phyloP scores from a whole-genome alignment of 2,329 filamentous ascomycete genomes.

The Incumbomyces lentus region DNA sequence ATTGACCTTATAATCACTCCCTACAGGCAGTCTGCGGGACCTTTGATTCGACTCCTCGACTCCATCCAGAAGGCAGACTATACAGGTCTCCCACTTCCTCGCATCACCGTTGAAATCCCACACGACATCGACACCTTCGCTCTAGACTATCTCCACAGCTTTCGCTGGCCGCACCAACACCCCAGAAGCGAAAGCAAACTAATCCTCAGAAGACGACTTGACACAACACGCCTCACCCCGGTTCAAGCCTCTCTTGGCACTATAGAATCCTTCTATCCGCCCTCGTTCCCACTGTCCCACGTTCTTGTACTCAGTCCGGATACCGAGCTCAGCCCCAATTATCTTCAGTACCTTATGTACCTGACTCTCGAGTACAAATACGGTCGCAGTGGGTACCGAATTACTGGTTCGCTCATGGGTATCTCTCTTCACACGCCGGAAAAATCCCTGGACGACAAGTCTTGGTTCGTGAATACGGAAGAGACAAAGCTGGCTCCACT shows the following conservation, averaged over 20 bases:
- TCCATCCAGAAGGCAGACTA: constrained; percentile 71
- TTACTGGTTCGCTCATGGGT: constrained; percentile 54
- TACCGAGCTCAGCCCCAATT: constrained; percentile 66
- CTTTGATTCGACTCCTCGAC: constrained; percentile 51
- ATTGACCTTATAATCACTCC: constrained; percentile 81
- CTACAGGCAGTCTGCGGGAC: constrained; percentile 17
- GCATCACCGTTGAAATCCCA: constrained; percentile 77
- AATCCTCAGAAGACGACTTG: constrained; percentile 64
- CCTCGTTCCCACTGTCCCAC: constrained; percentile 53
- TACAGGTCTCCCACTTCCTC: constrained; percentile 55
- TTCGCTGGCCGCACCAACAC: constrained; percentile 55
- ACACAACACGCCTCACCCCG: constrained; percentile 47
- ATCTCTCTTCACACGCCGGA: constrained; percentile 69
- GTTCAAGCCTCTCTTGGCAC: constrained; percentile 66
- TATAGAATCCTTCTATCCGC: constrained; percentile 80
- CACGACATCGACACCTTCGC: constrained; percentile 56
- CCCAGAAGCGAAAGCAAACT: constrained; percentile 42
- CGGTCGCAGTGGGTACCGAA: constrained; percentile 29
- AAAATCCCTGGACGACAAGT: constrained; percentile 50
- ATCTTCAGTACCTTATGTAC: constrained; percentile 80
- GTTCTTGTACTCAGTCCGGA: constrained; percentile 78
- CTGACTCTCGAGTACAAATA: constrained; percentile 56
- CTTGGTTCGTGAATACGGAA: constrained; percentile 42
- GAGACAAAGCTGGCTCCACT: constrained; percentile 33
- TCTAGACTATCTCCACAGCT: constrained; percentile 50